Evolutionary conservation across 768 basidiomycete genomes (phyloP), one percentile per base, ranked within the genome.

Genomic region (Thelephora aurantiotincta): DNA sequence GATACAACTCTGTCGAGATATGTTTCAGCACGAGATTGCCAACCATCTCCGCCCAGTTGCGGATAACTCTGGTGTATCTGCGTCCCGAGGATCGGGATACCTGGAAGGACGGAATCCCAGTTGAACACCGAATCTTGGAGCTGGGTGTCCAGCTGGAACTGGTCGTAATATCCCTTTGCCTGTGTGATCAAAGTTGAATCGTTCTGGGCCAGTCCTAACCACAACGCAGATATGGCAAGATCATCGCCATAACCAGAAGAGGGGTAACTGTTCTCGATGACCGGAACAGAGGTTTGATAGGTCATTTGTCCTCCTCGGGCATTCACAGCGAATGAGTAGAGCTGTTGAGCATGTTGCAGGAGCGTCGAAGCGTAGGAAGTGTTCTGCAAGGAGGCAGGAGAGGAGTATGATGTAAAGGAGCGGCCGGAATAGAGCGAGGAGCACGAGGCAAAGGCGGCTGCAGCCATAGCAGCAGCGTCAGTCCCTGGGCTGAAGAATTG

Each of bases 391-490:
- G 79, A 75, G 1, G 83, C 80, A 13, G 81, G 77, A 13, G 77
- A 68, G 50, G 71, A 74, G 4, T 72, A 64, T 33, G 68, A 68
- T 38, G 73, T 70, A 56, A 87, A 74, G 33, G 69, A 56, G 51
- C 68, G 70, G 54, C 72, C 71, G 51, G 77, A 70, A 57, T 96
- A 97, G 23, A 97, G 72, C 50, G 77, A 74, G 1, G 92, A 82
- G 55, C 87, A 90, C 0, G 91, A 76, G 11, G 92, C 74, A 58
- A 96, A 92, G 13, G 93, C 91, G 1, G 88, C 83, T 2, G 92
- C 78, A 5, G 84, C 76, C 41, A 77, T 74, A 0, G 92, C 88
- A 11, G 86, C 88, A 14, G 77, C 90, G 54, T 97, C 92, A 0
- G 93, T 96, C 42, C 92, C 93, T 0, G 92, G 89, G 46, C 75